These are phyloP conservation scores for Capsella bursapastoris DNA, from an alignment of 345 rosid species.

Conservation along the genomic window DNA sequence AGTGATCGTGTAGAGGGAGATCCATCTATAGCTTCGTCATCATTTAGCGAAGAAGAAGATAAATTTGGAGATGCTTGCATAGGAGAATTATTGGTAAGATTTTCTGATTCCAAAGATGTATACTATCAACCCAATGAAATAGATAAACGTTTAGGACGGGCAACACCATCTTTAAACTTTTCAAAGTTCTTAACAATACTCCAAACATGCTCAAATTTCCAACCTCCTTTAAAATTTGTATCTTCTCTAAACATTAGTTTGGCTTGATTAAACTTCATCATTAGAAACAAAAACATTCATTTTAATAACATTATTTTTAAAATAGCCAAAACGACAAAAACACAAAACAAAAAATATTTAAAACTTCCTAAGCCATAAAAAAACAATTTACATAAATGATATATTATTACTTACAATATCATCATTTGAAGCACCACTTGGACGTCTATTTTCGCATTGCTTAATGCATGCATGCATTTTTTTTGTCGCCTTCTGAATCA, in stretches of 20 bases:
- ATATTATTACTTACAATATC: no score
- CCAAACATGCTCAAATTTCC: conserved; percentile 2
- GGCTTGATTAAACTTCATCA: neutral
- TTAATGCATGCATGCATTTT: no score
- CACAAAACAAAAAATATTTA: no score
- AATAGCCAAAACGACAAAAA: no score
- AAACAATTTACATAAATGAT: no score
- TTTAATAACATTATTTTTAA: no score
- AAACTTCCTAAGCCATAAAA: no score
- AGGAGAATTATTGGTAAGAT: neutral
- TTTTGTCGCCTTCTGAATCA: no score
- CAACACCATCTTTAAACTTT: neutral
- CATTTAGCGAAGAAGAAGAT: neutral
- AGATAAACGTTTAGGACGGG: neutral
- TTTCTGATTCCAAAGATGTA: neutral
- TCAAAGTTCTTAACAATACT: neutral
- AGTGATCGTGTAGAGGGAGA: neutral
- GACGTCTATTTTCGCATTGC: no score
- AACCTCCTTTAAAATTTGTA: neutral
- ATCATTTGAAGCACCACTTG: no score
- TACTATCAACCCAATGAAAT: neutral
- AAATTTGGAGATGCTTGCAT: neutral
- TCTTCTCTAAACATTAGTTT: neutral
- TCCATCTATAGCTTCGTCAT: neutral
- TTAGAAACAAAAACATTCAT: no score